A percentile compares a stretch with the other conserved stretches of the same genome.
phyloP scores from a whole-genome alignment of 306 rosid species.

The Cucurbita pepo region DNA sequence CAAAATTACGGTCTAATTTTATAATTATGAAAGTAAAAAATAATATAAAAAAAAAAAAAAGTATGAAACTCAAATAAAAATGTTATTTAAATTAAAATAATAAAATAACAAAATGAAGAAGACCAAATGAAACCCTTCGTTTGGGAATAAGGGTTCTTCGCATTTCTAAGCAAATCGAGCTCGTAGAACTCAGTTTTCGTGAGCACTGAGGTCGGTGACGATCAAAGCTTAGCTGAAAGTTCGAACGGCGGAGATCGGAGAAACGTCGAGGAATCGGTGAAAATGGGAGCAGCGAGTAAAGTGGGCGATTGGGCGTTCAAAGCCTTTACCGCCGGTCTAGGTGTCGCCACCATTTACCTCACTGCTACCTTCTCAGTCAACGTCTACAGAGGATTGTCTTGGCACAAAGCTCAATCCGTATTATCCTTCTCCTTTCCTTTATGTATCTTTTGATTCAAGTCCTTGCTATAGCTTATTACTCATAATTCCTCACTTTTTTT shows the following conservation, averaged over 20 bases:
- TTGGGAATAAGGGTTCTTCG: background rate
- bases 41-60: too few species aligned
- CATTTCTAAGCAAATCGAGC: background rate
- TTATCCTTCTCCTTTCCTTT: background rate
- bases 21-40: too few species aligned
- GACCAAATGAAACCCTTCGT: background rate
- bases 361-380: conserved; percentile 52
- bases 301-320: conserved; percentile 67
- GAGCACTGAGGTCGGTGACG: background rate
- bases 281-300: conserved; percentile 52
- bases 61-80: too few species aligned
- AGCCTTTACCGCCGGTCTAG: conserved; percentile 62
- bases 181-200: background rate
- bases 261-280: background rate
- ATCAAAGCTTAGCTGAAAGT: background rate
- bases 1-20: too few species aligned
- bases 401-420: conserved; percentile 84
- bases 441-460: background rate
- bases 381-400: conserved; percentile 64
- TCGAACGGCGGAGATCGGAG: background rate
- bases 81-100: too few species aligned
- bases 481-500: background rate
- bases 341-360: conserved; percentile 58
- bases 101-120: too few species aligned
- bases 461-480: background rate